phyloP scores from a whole-genome alignment of 345 rosid species.

The Moringa oleifera region DNA sequence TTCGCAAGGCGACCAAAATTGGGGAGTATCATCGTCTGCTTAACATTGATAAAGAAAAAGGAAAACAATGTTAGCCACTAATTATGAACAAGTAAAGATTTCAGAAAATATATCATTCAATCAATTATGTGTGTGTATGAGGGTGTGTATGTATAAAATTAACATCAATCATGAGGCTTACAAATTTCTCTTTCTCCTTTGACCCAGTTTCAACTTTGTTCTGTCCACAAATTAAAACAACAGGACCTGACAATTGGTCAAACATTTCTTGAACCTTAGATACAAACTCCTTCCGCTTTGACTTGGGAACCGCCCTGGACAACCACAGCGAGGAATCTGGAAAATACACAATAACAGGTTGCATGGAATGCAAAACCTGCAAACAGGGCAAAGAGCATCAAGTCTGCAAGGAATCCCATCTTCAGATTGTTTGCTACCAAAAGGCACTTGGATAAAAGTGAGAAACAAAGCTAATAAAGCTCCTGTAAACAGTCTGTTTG shows the following conservation, averaged over 20 bases:
- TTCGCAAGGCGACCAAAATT: constrained; percentile 75
- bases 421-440: background rate
- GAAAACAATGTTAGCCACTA: background rate
- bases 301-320: constrained; percentile 86
- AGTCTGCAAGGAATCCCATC: constrained; percentile 2
- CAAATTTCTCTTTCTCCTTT: constrained; percentile 80
- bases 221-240: constrained; percentile 84
- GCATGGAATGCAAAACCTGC: constrained; percentile 73
- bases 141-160: background rate
- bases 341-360: constrained; percentile 88
- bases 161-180: constrained; percentile 38
- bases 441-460: background rate
- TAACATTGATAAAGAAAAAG: constrained; percentile 18
- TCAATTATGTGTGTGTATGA: too few species aligned
- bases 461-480: background rate
- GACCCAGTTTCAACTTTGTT: constrained; percentile 75
- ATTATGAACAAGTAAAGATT: background rate
- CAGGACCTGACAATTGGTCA: constrained; percentile 74
- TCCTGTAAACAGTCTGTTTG: background rate
- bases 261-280: constrained; percentile 67
- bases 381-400: constrained; percentile 20
- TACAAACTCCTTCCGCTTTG: constrained; percentile 65
- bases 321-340: constrained; percentile 90
- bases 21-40: constrained; percentile 93
- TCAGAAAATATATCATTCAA: too few species aligned